phyloP scores from a whole-genome alignment of 225 moss, liverwort and hornwort genomes.

The Polytrichum formosum region DNA sequence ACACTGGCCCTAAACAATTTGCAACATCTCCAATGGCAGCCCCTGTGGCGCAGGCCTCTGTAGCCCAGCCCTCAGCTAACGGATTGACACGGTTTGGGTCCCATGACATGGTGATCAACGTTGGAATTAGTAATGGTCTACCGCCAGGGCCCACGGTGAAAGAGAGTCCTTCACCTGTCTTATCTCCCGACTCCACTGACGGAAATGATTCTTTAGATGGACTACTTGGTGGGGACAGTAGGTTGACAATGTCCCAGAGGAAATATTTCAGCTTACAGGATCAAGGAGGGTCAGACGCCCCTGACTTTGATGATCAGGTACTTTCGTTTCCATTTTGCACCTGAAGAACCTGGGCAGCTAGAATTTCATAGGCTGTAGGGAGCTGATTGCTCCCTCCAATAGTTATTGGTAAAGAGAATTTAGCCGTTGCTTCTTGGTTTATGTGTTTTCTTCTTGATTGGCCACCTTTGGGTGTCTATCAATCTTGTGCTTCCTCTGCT shows the following conservation, averaged over 20 bases:
- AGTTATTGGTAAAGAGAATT: no score
- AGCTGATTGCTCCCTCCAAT: no score
- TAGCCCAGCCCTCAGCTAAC: slow-evolving; percentile 17
- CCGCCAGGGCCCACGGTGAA: slow-evolving; percentile 17
- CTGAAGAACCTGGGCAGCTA: background rate
- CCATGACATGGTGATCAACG: slow-evolving; percentile 33
- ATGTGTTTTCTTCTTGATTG: no score
- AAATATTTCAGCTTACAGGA: slow-evolving; percentile 29
- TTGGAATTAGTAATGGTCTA: slow-evolving; percentile 22
- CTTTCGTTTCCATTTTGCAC: background rate
- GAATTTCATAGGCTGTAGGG: no score
- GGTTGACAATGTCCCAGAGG: slow-evolving; percentile 35
- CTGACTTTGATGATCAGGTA: slow-evolving; percentile 46
- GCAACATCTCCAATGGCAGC: slow-evolving; percentile 20
- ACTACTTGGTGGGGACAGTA: slow-evolving; percentile 26
- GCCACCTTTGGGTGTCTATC: no score
- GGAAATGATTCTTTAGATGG: slow-evolving; percentile 33
- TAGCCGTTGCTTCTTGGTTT: no score
- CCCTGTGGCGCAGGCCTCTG: slow-evolving; percentile 19
- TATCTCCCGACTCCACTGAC: slow-evolving; percentile 42
- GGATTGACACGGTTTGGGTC: slow-evolving; percentile 42
- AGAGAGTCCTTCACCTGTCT: slow-evolving; percentile 29
- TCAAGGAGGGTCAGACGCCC: slow-evolving; percentile 24
- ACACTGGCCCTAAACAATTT: slow-evolving; percentile 18
- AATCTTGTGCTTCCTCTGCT: no score